phyloP scores from a whole-genome alignment of 2,329 filamentous ascomycete species.

The Aspergillus niger region DNA sequence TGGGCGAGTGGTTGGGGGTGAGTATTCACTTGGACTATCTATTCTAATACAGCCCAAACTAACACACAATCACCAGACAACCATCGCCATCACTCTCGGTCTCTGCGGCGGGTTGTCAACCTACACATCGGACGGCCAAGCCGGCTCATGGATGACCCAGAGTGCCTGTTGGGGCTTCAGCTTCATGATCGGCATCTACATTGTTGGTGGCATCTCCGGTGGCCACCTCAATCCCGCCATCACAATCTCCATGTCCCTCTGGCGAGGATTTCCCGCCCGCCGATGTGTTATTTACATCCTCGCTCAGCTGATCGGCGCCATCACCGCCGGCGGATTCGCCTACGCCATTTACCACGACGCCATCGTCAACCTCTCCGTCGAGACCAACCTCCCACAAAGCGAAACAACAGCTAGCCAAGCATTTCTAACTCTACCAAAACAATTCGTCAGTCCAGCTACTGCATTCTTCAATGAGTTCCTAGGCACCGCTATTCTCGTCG shows the following conservation, averaged over 20 bases:
- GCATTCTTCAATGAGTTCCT: conserved; percentile 45
- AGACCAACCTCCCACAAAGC: conserved; percentile 22
- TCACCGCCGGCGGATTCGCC: conserved; percentile 36
- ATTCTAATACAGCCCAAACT: background rate
- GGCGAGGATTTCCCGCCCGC: conserved; percentile 38
- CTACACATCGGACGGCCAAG: conserved; percentile 25
- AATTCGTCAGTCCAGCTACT: conserved; percentile 26
- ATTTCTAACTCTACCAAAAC: conserved; percentile 32
- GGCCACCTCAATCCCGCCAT: conserved; percentile 53
- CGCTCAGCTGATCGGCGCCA: conserved; percentile 39
- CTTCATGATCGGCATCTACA: conserved; percentile 46
- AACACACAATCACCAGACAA: conserved; percentile 20
- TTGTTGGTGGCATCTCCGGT: conserved; percentile 51
- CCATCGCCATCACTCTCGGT: conserved; percentile 33
- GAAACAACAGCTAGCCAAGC: conserved; percentile 22
- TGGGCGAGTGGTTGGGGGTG: conserved; percentile 35
- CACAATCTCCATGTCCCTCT: conserved; percentile 39
- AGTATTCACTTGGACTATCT: background rate
- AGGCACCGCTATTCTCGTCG: conserved; percentile 34
- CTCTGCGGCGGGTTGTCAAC: conserved; percentile 29
- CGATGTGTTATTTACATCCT: conserved; percentile 32
- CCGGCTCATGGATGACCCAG: conserved; percentile 25
- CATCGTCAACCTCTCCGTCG: conserved; percentile 27
- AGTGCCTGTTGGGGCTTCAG: conserved; percentile 32
- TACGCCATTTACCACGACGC: conserved; percentile 41